phyloP scores from a whole-genome alignment of 2,329 filamentous ascomycete species.

The Amauroascus niger region DNA sequence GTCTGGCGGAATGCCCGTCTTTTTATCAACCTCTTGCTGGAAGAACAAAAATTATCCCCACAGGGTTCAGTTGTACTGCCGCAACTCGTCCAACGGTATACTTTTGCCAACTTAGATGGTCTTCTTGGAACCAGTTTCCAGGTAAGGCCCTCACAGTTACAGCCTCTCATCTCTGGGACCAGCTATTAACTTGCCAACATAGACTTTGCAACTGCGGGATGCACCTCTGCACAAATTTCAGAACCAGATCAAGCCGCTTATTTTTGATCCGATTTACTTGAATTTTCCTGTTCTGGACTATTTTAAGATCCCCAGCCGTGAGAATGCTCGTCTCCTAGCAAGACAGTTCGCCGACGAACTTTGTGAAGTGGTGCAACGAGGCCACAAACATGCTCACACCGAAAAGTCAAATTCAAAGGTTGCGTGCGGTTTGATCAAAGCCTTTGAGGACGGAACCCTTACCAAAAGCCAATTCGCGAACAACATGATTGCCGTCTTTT shows the following conservation, averaged over 20 bases:
- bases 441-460: slow-evolving; percentile 21
- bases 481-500: slow-evolving; percentile 34
- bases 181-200: no score
- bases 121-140: slow-evolving; percentile 23
- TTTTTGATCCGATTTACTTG: not conserved
- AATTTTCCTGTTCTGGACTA: not conserved
- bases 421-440: slow-evolving; percentile 5
- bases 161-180: no score
- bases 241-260: not conserved
- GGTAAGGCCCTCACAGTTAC: slow-evolving; percentile 18
- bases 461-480: slow-evolving; percentile 34
- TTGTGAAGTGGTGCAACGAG: not conserved
- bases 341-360: not conserved
- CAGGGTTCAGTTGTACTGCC: slow-evolving; percentile 18
- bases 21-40: slow-evolving; percentile 21
- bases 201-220: slow-evolving; percentile 18
- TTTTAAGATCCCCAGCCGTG: not conserved
- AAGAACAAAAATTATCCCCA: slow-evolving; percentile 14
- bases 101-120: slow-evolving; percentile 22
- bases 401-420: slow-evolving; percentile 15
- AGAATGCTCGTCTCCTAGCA: not conserved
- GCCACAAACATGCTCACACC: not conserved
- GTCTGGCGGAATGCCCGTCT: slow-evolving; percentile 21
- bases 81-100: slow-evolving; percentile 23
- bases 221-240: not conserved